These are phyloP conservation scores for Pythium aristosporum DNA, from an alignment of 352 stramenopile genomes.

Conservation along the genomic window DNA sequence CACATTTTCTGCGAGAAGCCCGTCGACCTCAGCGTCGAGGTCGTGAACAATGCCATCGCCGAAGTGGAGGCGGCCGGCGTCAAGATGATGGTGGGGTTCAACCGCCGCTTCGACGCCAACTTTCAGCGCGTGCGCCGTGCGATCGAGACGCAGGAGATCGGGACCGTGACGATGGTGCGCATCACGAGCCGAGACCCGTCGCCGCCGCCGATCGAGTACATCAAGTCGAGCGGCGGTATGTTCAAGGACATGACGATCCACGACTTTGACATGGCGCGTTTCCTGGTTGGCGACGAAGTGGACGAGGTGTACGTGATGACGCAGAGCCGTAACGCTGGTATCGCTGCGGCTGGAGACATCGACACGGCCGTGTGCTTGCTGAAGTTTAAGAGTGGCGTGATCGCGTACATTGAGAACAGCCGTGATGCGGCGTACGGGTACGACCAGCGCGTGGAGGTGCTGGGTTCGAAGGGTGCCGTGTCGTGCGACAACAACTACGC, in stretches of 20 bases:
- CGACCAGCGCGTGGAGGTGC: slow-evolving; percentile 92
- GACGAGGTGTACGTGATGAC: slow-evolving; percentile 72
- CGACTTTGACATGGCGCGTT: slow-evolving; percentile 94
- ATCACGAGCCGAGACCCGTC: slow-evolving; percentile 64
- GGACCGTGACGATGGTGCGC: slow-evolving; percentile 83
- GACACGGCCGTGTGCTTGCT: slow-evolving; percentile 92
- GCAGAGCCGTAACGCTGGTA: slow-evolving; percentile 50
- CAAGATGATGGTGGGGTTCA: slow-evolving; percentile 95
- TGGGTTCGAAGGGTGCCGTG: slow-evolving; percentile 91
- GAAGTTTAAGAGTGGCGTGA: slow-evolving; percentile 88
- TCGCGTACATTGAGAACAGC: slow-evolving; percentile 94
- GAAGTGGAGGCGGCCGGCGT: slow-evolving; percentile 57
- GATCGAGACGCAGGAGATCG: slow-evolving; percentile 86
- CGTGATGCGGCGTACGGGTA: slow-evolving; percentile 93
- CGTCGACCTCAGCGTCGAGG: slow-evolving; percentile 89
- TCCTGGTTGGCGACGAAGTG: slow-evolving; percentile 84
- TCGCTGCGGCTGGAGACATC: slow-evolving; percentile 81
- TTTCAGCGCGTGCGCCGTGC: slow-evolving; percentile 87
- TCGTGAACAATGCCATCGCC: slow-evolving; percentile 55
- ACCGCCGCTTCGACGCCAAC: slow-evolving; percentile 94
- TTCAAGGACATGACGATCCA: slow-evolving; percentile 97
- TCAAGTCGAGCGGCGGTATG: slow-evolving; percentile 82
- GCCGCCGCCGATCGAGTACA: slow-evolving; percentile 29
- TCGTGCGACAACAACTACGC: slow-evolving; percentile 93
- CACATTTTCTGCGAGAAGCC: slow-evolving; percentile 97